Evolutionary conservation across 768 basidiomycete species (phyloP), one percentile per base, ranked within the genome.

Genomic region (Podaxis pistillaris): DNA sequence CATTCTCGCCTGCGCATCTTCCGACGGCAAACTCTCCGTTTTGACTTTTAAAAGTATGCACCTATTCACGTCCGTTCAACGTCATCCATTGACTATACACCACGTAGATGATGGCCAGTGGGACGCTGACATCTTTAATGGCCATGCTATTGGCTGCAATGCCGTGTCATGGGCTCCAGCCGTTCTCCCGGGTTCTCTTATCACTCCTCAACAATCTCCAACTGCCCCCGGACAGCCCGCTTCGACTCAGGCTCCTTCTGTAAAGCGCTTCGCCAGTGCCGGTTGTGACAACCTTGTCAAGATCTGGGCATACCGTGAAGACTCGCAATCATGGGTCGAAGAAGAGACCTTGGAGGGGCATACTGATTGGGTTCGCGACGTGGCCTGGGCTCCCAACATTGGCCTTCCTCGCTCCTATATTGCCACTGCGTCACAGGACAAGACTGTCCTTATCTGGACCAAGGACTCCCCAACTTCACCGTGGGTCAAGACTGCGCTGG

Each of bases 381-480:
- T 98, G n/a, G 93, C 96, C 0, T 98, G 96, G 95, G 96, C 96
- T 1, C 96, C 97, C 0, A 97, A 94, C 67, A 96, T 98, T 65
- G 97, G 97, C 0, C 81, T 98, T 15, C 94, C 96, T 0, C 84
- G 94, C 65, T 91, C 89, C 71, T 98, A 98, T 75, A 93, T 99
- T 65, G 97, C 97, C 5, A 96, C 95, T 1, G 94, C 94, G 0
- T 95, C 93, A 0, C 96, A 98, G 80, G 94, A 96, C 73, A 91
- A 88, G 73, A 92, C 90, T 0, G 94, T 96, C 1, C 78, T 93
- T 44, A 90, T 96, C 65, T 96, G 94, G 94, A 94, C 92, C 33
- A 93, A 94, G 72, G 90, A 95, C 66, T 78, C 83, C 1, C 87
- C 89, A 0, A 83, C 81, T 0, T 78, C 87, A 0, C 81, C 87